These are phyloP conservation scores for Oryza coarctata DNA, from an alignment of 176 grass and related monocot genomes.

Conservation along the genomic window DNA sequence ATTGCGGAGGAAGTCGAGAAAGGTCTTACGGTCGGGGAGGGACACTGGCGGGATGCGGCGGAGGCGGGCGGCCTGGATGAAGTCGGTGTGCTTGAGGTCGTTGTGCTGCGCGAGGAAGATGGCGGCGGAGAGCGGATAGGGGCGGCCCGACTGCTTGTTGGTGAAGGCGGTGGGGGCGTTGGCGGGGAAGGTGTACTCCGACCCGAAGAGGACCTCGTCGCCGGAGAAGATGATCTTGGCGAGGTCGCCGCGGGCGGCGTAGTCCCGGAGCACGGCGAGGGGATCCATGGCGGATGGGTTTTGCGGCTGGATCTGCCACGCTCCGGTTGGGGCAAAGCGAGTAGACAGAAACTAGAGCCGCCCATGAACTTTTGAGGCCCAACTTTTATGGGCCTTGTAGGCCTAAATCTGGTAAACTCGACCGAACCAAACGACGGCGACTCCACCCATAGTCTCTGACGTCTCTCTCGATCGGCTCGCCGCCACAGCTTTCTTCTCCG, in stretches of 20 bases:
- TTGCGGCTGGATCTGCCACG: conserved; percentile 16
- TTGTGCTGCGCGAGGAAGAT: conserved; percentile 88
- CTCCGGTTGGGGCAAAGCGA: background rate
- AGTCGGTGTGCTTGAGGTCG: conserved; percentile 89
- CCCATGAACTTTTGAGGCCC: background rate
- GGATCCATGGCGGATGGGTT: conserved; percentile 66
- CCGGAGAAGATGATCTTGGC: conserved; percentile 63
- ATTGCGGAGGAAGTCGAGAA: conserved; percentile 85
- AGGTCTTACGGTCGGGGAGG: conserved; percentile 78
- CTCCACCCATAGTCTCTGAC: background rate
- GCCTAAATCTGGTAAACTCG: background rate
- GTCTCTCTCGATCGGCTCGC: no score
- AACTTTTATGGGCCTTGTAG: background rate
- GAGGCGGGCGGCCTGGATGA: conserved; percentile 76
- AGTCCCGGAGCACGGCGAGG: conserved; percentile 82
- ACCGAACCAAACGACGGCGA: background rate
- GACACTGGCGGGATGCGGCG: conserved; percentile 78
- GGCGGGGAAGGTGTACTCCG: conserved; percentile 77
- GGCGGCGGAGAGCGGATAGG: conserved; percentile 75
- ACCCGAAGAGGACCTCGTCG: conserved; percentile 76
- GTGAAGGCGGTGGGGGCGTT: conserved; percentile 62
- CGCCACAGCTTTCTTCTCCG: background rate
- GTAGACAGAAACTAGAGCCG: background rate
- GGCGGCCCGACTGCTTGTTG: conserved; percentile 74
- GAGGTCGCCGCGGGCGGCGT: conserved; percentile 67